Conservation (phyloP, 495 filamentous ascomycete species). For the Lentithecium fluviatile region DNA sequence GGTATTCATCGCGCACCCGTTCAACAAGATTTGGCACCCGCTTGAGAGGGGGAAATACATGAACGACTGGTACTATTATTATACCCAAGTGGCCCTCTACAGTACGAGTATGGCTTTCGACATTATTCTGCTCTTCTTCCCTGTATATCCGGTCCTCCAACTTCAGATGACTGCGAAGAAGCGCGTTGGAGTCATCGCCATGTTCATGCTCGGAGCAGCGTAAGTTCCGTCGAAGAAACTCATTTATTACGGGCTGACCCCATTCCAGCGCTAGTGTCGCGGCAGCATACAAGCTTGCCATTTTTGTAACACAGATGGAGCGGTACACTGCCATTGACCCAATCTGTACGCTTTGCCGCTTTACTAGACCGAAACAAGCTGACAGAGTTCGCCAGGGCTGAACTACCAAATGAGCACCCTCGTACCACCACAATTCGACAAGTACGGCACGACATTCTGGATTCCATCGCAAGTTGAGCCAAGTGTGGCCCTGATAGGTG, state of each 20-base stretch:
- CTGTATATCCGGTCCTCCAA: slow-evolving; percentile 30
- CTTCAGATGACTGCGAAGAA: slow-evolving; percentile 32
- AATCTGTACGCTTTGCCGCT: background rate
- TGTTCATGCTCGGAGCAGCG: slow-evolving; percentile 39
- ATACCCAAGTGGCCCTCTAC: slow-evolving; percentile 25
- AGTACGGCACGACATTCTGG: slow-evolving; percentile 39
- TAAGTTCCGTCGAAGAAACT: slow-evolving; percentile 14
- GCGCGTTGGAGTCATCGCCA: slow-evolving; percentile 21
- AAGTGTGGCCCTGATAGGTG: slow-evolving; percentile 37
- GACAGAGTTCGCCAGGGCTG: slow-evolving; percentile 10
- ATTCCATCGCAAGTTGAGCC: slow-evolving; percentile 38
- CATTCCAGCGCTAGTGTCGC: slow-evolving; percentile 29
- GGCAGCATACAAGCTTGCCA: slow-evolving; percentile 36
- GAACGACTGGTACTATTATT: slow-evolving; percentile 24
- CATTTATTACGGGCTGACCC: background rate
- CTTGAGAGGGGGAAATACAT: background rate
- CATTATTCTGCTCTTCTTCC: slow-evolving; percentile 35
- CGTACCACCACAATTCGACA: slow-evolving; percentile 34
- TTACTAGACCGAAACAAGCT: background rate
- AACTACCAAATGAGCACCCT: slow-evolving; percentile 23
- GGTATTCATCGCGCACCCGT: slow-evolving; percentile 31
- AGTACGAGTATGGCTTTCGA: slow-evolving; percentile 36
- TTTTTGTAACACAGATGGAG: slow-evolving; percentile 8
- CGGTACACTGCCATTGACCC: background rate
- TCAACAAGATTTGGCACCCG: slow-evolving; percentile 25